These are phyloP conservation scores for Trichoderma sp. DNA, from an alignment of 2,329 filamentous ascomycete genomes.

Conservation along the genomic window DNA sequence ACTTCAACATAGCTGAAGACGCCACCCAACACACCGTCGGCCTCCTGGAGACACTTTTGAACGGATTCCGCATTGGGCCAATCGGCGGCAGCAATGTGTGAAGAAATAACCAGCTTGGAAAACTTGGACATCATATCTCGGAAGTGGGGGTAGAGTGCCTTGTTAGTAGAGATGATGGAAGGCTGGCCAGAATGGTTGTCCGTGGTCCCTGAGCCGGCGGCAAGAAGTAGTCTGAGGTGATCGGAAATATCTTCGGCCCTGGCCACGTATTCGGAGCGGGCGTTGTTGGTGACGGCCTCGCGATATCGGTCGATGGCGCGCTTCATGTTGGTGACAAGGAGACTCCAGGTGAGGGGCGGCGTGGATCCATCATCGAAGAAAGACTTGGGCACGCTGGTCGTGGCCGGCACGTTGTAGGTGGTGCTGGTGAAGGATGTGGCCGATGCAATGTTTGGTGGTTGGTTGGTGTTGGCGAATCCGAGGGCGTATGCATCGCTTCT, in stretches of 20 bases:
- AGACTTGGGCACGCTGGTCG: slow-evolving; percentile 68
- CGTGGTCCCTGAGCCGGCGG: slow-evolving; percentile 92
- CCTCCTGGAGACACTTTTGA: slow-evolving; percentile 93
- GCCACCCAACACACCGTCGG: slow-evolving; percentile 91
- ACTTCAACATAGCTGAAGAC: slow-evolving; percentile 97
- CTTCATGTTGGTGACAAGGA: slow-evolving; percentile 90
- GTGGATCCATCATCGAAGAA: slow-evolving; percentile 90
- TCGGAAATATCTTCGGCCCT: slow-evolving; percentile 98
- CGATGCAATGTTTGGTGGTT: slow-evolving; percentile 55
- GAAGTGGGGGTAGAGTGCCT: slow-evolving; percentile 94
- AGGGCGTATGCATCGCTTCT: slow-evolving; percentile 59
- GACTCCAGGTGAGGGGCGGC: slow-evolving; percentile 82
- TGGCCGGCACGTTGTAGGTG: slow-evolving; percentile 58
- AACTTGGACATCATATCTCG: slow-evolving; percentile 99
- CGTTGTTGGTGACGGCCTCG: slow-evolving; percentile 80
- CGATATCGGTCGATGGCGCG: slow-evolving; percentile 86
- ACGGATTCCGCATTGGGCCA: slow-evolving; percentile 93
- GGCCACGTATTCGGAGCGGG: slow-evolving; percentile 87
- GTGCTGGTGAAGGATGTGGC: slow-evolving; percentile 64
- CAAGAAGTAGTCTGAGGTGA: slow-evolving; percentile 88
- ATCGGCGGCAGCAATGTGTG: slow-evolving; percentile 94
- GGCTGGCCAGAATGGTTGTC: slow-evolving; percentile 99
- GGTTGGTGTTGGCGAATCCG: slow-evolving; percentile 38
- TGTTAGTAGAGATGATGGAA: slow-evolving; percentile 99
- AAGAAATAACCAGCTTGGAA: slow-evolving; percentile 97